phyloP scores from a whole-genome alignment of 257 asterid species.

The Primulina tabacum region DNA sequence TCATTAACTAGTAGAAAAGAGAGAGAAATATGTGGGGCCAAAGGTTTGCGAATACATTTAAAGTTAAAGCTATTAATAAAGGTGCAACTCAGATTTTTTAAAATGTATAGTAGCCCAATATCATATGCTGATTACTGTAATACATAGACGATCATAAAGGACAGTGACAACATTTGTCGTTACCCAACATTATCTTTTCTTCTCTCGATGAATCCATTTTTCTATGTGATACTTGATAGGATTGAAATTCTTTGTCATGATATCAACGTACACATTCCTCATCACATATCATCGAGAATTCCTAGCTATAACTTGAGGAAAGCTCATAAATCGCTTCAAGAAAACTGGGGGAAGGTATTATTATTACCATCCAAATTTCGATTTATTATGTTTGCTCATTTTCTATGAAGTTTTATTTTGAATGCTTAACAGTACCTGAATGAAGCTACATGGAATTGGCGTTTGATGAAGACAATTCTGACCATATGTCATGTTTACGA shows the following conservation, averaged over 20 bases:
- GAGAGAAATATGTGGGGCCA: neutral
- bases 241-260: conserved; percentile 87
- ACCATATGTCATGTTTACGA: conserved; percentile 76
- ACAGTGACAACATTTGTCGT: neutral
- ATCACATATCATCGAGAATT: conserved; percentile 85
- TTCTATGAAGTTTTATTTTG: neutral
- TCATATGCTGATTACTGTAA: neutral
- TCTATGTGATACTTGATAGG: conserved; percentile 64
- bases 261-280: conserved; percentile 95
- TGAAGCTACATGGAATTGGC: conserved; percentile 98
- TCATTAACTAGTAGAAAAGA: neutral
- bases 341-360: conserved; percentile 89
- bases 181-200: neutral
- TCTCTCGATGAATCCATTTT: conserved; percentile 14
- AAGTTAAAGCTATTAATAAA: neutral
- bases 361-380: neutral
- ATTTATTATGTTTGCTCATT: conserved; percentile 7
- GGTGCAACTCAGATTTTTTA: neutral
- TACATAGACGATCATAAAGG: neutral
- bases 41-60: neutral
- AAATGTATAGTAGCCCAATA: neutral
- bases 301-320: conserved; percentile 86
- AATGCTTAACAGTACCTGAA: conserved; percentile 65
- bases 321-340: conserved; percentile 82
- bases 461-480: conserved; percentile 90